Conservation (phyloP, 441 rosid genomes). For the Croton setiger region DNA sequence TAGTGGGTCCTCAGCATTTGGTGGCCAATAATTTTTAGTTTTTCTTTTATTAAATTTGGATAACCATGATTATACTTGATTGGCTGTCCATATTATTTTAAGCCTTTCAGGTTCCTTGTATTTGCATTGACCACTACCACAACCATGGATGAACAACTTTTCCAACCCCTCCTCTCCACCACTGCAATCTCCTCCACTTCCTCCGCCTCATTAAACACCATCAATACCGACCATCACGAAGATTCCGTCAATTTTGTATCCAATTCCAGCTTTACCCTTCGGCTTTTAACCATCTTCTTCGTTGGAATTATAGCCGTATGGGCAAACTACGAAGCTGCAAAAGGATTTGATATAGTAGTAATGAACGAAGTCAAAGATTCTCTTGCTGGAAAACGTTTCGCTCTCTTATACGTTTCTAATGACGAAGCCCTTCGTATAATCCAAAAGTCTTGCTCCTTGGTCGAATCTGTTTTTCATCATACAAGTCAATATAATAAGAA, state of each 20-base stretch:
- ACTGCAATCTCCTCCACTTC: not conserved
- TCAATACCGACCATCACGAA: not conserved
- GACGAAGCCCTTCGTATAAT: constrained; percentile 45
- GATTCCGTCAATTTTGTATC: constrained; percentile 17
- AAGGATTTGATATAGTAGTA: constrained; percentile 44
- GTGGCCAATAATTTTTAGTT: not conserved
- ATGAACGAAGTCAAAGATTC: constrained; percentile 36
- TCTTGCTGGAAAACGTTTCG: constrained; percentile 34
- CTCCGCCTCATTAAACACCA: not conserved
- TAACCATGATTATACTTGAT: not conserved
- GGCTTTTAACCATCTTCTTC: constrained; percentile 33
- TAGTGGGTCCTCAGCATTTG: not conserved
- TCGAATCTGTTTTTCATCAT: constrained; percentile 37
- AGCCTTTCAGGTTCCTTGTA: not conserved
- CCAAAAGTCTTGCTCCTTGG: constrained; percentile 33
- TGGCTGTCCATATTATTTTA: too few relatives aligned
- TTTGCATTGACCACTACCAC: too few relatives aligned
- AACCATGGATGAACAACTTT: constrained; percentile 37
- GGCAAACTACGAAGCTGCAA: constrained; percentile 59
- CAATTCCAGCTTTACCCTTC: constrained; percentile 26
- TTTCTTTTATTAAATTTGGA: not conserved
- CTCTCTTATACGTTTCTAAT: constrained; percentile 42
- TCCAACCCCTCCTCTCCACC: constrained; percentile 34
- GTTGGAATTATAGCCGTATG: constrained; percentile 47
- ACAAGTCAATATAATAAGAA: constrained; percentile 15